These are phyloP conservation scores for Fraxinus ornus DNA, from an alignment of 305 asterid species.

Conservation along the genomic window DNA sequence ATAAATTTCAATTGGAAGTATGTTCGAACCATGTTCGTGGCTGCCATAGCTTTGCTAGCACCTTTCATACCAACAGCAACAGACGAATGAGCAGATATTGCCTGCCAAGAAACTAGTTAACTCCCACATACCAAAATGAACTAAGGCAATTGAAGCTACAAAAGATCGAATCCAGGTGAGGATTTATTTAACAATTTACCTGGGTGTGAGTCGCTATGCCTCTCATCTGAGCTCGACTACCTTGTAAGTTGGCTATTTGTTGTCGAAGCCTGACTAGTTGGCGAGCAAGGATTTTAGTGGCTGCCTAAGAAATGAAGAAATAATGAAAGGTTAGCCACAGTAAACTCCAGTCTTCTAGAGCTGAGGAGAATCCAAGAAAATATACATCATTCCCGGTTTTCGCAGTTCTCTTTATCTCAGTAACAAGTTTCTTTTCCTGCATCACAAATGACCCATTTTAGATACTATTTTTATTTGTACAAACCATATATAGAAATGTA, in stretches of 20 bases:
- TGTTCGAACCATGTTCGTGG: slow-evolving; percentile 74
- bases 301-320: slow-evolving; percentile 50
- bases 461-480: background rate
- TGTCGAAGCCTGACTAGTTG: slow-evolving; percentile 83
- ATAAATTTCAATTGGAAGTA: background rate
- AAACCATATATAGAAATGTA: slow-evolving; percentile 1
- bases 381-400: slow-evolving; percentile 59
- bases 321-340: background rate
- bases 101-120: slow-evolving; percentile 40
- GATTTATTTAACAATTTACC: slow-evolving; percentile 39
- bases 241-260: slow-evolving; percentile 83
- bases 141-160: slow-evolving; percentile 8
- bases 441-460: slow-evolving; percentile 11
- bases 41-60: slow-evolving; percentile 89
- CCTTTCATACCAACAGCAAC: slow-evolving; percentile 93
- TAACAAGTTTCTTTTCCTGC: slow-evolving; percentile 74
- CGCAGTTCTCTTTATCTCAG: slow-evolving; percentile 75
- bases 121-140: slow-evolving; percentile 1
- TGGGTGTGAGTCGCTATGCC: slow-evolving; percentile 92
- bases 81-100: slow-evolving; percentile 88
- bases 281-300: slow-evolving; percentile 85
- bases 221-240: slow-evolving; percentile 96
- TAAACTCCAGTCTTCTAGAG: background rate
- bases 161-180: slow-evolving; percentile 1
- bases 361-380: background rate